Base-by-base conservation (phyloP, 148 eudicot genomes). In the Pharnaceum exiguum region DNA sequence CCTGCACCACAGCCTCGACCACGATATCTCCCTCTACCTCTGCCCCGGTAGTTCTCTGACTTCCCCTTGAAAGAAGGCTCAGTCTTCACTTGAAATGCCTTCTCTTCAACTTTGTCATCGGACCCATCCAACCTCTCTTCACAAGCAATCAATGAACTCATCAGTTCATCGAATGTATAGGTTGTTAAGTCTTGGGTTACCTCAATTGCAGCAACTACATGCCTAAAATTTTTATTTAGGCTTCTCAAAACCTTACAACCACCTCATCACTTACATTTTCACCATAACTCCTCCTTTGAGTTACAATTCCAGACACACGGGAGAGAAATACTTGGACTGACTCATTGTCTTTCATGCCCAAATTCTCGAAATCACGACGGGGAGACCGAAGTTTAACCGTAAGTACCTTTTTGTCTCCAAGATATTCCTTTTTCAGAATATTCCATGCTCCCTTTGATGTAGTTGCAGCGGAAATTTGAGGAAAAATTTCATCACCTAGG, bases 131-230 rank as follows among this genome's bases (percentile, higher is more conserved):
- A 0, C 18, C 70, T 59, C 1, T 10, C 54, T 12, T 71, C 71
- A 59, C 59, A 66, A 12, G 66, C 61, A 19, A 21, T 26, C 35
- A 64, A 52, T 26, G 65, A 65, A n/a, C n/a, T 43, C 46, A 43
- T 43, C 9, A 43, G 9, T 43, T 43, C 46, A 43, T 17, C 46
- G 19, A 43, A 43, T 2, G 46, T 16, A 18, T 17, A 17, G 6
- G 46, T 17, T 16, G 46, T 16, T 10, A 43, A 18, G 7, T 43
- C 46, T 3, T 43, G 3, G 1, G 23, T 16, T 10, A 16, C 23
- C 19, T 43, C 46, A 43, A 43, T 43, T 16, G 23, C 46, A n/a
- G 46, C 23, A 43, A 43, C 46, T 10, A 18, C 46, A 43, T 43
- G 23, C n/a, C 5, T 43, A 17, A 40, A 43, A 0, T 13, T 15